Evolutionary conservation across 2,329 filamentous ascomycete species (phyloP), one percentile per base, ranked within the genome.

Genomic region (Colletotrichum paranaense): DNA sequence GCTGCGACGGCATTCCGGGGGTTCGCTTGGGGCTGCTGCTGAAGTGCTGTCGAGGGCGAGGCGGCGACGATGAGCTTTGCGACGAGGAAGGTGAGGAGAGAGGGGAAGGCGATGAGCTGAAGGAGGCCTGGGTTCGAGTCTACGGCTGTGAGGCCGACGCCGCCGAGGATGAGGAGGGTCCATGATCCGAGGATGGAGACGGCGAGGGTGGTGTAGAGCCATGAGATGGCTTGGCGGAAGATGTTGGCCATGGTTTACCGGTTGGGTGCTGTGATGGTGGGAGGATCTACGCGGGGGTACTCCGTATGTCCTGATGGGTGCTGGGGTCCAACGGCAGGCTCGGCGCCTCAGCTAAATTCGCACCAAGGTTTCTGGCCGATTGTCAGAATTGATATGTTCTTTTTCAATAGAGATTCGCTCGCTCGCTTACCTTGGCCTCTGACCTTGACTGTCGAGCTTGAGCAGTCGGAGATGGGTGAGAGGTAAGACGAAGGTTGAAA

Each of bases 11-110:
- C n/a, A 11, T 19, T 3, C 5, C 49, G 7, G 28, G 22, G 5
- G 30, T 35, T 24, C 4, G 56, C 19, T 12, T 30, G n/a, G 4
- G 62, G 9, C 9, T 7, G 7, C 42, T 38, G 12, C 30, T 12
- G n/a, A 5, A 28, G 1, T 5, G 26, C 14, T 19, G 56, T n/a
- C 4, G 66, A 32, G 14, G 59, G 16, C 0, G 60, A 58, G 11
- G 60, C 66, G 53, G 57, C 67, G 26, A 67, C 67, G 52, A 73
- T 52, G 46, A 71, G 67, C 22, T 67, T 72, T 11, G 71, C 67
- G 22, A 72, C 67, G 26, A 73, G 71, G 26, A 72, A 73, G 8
- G 71, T 73, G 2, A 73, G 52, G 9, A 73, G 67, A n/a, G 71
- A 73, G 32, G 71, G 71, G 4, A 60, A 35, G 12, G 71, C 71